A percentile compares a stretch with the other conserved stretches of the same genome.
phyloP scores from a whole-genome alignment of 495 filamentous ascomycete genomes.

The Apiosordaria backusii region DNA sequence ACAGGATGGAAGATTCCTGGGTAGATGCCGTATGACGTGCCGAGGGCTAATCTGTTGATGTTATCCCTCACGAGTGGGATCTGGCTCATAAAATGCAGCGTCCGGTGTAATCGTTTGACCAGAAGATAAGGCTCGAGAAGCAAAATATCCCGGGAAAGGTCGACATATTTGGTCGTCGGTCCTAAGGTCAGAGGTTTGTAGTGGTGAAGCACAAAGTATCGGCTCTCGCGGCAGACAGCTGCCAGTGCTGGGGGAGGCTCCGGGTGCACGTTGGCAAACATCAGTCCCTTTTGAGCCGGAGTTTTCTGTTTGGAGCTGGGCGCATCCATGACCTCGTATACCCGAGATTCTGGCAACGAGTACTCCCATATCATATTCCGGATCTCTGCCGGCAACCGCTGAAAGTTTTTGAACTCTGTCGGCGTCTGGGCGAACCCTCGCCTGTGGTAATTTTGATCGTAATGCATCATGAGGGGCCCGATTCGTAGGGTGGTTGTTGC shows the following conservation, averaged over 20 bases:
- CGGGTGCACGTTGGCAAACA: slow-evolving; percentile 48
- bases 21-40: slow-evolving; percentile 47
- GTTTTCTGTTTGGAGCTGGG: slow-evolving; percentile 41
- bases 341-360: slow-evolving; percentile 44
- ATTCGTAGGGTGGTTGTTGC: background rate
- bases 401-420: slow-evolving; percentile 30
- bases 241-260: slow-evolving; percentile 46
- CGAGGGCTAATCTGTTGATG: slow-evolving; percentile 42
- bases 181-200: slow-evolving; percentile 48
- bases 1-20: slow-evolving; percentile 46
- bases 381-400: slow-evolving; percentile 36
- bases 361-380: slow-evolving; percentile 45
- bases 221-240: slow-evolving; percentile 45
- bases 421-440: slow-evolving; percentile 24
- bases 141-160: slow-evolving; percentile 45
- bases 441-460: slow-evolving; percentile 26
- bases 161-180: slow-evolving; percentile 45
- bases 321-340: slow-evolving; percentile 48
- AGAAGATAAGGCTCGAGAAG: slow-evolving; percentile 50
- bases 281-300: slow-evolving; percentile 39
- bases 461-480: slow-evolving; percentile 15
- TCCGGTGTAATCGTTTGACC: slow-evolving; percentile 46
- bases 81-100: slow-evolving; percentile 47
- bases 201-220: slow-evolving; percentile 45
- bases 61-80: slow-evolving; percentile 43